Evolutionary conservation across 2,329 filamentous ascomycete species (phyloP), one percentile per base, ranked within the genome.

Genomic region (Hymenoscyphus linearis): DNA sequence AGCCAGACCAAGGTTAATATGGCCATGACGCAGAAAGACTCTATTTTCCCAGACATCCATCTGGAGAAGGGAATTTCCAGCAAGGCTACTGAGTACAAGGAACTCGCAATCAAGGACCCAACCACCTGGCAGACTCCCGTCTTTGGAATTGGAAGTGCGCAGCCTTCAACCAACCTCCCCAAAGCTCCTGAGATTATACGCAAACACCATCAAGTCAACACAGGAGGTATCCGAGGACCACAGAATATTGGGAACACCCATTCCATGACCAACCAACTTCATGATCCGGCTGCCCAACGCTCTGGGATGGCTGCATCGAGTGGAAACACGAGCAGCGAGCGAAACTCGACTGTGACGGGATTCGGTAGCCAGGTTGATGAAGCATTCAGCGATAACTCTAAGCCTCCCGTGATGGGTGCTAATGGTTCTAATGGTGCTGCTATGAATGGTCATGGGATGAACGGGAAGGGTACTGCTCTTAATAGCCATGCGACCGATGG

Each of bases 91-190:
- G 91, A 96, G 76, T 98, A 96, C 82, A 91, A 86, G 78, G 86
- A 97, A 25, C 82, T 96, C 61, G 91, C 93, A 9, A 81, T 80
- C 67, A 91, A 95, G 84, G 95, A 95, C 58, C 31, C 31, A 22
- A 90, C 96, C 60, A 88, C 86, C 75, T 99, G 95, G 95, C 89
- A 96, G 80, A 96, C 90, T 64, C 91, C 93, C 10, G 86, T 99
- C 71, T 99, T 99, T 80, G 88, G 85, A 63, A 88, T 98, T 69
- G 93, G 95, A 55, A 83, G 78, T 52, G 92, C 93, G 12, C 80
- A 83, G 60, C 86, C 88, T 76, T 91, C 90, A 50, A 81, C 77
- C 26, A 84, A 89, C 70, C 82, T 97, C 52, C 92, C 93, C 1
- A 73, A 76, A 64, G 73, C 81, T 40, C 74, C 75, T 1, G 68